A percentile compares a stretch with the other conserved stretches of the same genome.
Evolutionary conservation across 495 filamentous ascomycete genomes (phyloP).

Genomic region (Thozetella sp.): DNA sequence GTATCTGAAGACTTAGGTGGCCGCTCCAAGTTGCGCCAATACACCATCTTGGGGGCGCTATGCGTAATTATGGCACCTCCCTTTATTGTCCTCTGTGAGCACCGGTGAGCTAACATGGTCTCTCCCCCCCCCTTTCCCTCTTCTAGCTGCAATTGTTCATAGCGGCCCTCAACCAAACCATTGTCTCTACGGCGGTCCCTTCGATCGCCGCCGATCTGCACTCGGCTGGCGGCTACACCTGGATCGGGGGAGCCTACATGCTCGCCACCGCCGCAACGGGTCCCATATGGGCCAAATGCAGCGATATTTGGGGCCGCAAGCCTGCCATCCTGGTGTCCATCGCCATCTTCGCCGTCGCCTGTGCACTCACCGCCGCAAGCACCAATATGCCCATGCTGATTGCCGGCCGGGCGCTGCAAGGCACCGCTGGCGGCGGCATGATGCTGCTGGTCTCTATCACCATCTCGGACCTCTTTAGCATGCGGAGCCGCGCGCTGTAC

Average conservation of each 20-base stretch:
- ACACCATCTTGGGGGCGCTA: too few relatives aligned
- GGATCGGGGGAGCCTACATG: conserved; percentile 69
- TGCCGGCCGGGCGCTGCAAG: conserved; percentile 72
- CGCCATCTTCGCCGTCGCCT: conserved; percentile 62
- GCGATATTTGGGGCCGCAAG: conserved; percentile 81
- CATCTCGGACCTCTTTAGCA: conserved; percentile 64
- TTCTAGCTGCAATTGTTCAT: conserved; percentile 48
- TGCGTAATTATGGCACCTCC: too few relatives aligned
- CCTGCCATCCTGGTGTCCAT: conserved; percentile 67
- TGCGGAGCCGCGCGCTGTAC: conserved; percentile 31
- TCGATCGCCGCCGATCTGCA: conserved; percentile 59
- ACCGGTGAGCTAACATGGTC: too few relatives aligned
- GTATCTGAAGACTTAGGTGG: too few relatives aligned
- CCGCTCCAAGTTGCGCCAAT: too few relatives aligned
- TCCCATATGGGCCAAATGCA: conserved; percentile 46
- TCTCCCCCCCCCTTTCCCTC: too few relatives aligned
- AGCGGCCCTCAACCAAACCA: conserved; percentile 64
- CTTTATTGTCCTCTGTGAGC: too few relatives aligned
- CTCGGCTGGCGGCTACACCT: conserved; percentile 61
- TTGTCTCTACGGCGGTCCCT: conserved; percentile 63
- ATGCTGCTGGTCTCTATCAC: conserved; percentile 72
- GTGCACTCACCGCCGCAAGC: conserved; percentile 67
- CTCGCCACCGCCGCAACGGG: conserved; percentile 40
- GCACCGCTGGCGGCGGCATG: conserved; percentile 75
- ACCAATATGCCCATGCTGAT: conserved; percentile 71